Percentiles rank a stretch among this genome's conserved stretches.
Conservation (phyloP, 148 eudicot species). For the Nepenthes mirabilis region DNA sequence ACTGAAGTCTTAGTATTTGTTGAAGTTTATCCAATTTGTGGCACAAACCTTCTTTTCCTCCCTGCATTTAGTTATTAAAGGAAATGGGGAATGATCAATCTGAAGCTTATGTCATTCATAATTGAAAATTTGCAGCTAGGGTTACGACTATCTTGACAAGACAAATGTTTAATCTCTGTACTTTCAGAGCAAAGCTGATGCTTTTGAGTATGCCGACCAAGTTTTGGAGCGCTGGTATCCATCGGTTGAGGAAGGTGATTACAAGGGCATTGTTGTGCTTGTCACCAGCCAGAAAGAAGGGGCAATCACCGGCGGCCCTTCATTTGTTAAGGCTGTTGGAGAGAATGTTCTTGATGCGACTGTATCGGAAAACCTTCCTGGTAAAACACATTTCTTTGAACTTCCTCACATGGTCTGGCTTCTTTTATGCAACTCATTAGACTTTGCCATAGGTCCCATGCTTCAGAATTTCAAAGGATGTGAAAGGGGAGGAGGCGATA, state of each 20-base stretch:
- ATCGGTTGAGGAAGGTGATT: constrained; percentile 70
- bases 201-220: constrained; percentile 98
- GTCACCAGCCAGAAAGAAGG: constrained; percentile 99
- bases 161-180: not conserved
- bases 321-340: constrained; percentile 91
- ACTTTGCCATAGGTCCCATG: too few relatives aligned
- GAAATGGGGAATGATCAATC: too few relatives aligned
- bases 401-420: not conserved
- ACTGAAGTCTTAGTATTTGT: too few relatives aligned
- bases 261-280: constrained; percentile 88
- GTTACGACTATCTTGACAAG: too few relatives aligned
- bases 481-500: too few relatives aligned
- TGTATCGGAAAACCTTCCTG: constrained; percentile 93
- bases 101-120: too few relatives aligned
- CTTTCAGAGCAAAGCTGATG: constrained; percentile 97
- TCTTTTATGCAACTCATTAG: not conserved
- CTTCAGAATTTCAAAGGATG: too few relatives aligned
- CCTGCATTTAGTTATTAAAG: too few relatives aligned
- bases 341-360: constrained; percentile 85
- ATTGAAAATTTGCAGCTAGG: too few relatives aligned
- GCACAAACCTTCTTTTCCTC: too few relatives aligned
- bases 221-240: constrained; percentile 94
- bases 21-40: too few relatives aligned
- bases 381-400: constrained; percentile 15
- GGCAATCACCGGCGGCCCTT: constrained; percentile 93